Evolutionary conservation across 2,329 filamentous ascomycete genomes (phyloP), one percentile per base, ranked within the genome.

Genomic region (Lachnellula cervina): DNA sequence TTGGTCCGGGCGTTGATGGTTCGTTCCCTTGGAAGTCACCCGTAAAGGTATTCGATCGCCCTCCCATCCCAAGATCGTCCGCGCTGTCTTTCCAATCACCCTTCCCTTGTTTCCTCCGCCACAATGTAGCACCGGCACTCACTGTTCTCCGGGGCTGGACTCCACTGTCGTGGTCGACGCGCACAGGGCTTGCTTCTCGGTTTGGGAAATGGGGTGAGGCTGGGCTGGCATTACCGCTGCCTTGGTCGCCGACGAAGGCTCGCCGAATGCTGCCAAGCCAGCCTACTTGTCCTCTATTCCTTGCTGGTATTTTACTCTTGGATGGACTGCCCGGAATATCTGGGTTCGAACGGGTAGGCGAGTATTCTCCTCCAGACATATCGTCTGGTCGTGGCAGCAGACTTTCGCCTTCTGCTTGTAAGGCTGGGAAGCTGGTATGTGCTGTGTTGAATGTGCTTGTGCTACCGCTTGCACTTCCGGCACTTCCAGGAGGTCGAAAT

Each of bases 221-320:
- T 14, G 57, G 52, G 19, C 47, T 53, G 8, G 11, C 37, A 16
- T 34, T 43, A 11, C 38, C 37, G 19, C 34, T 51, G 6, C 32
- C 35, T 19, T 43, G 47, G 1, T 57, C 52, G 3, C 52, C 43
- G n/a, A 43, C 58, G 32, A 70, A 67, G 1, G 64, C 69, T 47
- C 60, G 56, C 5, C 82, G 78, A 19, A 91, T 70, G 48, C 83
- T 88, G 21, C 87, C 87, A 11, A 91, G 74, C 84, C 86, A 89
- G 71, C 43, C 61, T 23, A 57, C 56, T 53, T 59, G 57, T 40
- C 60, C 48, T 9, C 59, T 51, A 49, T 55, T 59, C 19, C 59
- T 54, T 4, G 63, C 14, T 23, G 44, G 35, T 5, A 77, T 73
- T 66, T 82, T 84, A 13, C 65, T 72, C 72, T 85, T 79, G 67